Conservation (phyloP, 768 basidiomycete genomes). For the Lactarius pseudohatsudake region DNA sequence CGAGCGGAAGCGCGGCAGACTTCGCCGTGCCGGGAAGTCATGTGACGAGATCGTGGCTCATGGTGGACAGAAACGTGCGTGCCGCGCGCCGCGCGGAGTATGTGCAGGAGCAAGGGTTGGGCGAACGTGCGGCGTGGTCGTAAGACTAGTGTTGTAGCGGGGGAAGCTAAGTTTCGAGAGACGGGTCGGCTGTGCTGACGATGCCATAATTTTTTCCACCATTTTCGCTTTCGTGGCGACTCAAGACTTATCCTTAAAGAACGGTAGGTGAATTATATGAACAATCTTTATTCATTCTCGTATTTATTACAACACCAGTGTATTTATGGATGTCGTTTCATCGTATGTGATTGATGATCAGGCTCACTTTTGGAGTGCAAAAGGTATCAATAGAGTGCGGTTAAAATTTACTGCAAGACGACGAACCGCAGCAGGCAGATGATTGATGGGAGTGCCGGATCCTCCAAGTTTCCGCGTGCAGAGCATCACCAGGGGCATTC, state of each 20-base stretch:
- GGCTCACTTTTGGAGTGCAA: background rate
- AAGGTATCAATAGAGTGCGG: background rate
- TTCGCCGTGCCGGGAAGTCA: slow-evolving; percentile 5
- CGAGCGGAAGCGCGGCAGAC: slow-evolving; percentile 18
- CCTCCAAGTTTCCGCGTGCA: background rate
- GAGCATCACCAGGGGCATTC: background rate
- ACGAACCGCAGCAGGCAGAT: background rate
- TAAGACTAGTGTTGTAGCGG: slow-evolving; percentile 25
- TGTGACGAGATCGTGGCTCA: background rate
- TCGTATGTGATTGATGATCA: background rate
- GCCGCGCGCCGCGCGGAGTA: slow-evolving; percentile 11
- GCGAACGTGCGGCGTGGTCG: slow-evolving; percentile 20
- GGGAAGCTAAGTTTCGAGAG: slow-evolving; percentile 25
- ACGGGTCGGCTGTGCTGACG: slow-evolving; percentile 15
- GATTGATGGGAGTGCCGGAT: background rate
- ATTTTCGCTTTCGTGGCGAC: slow-evolving; percentile 26
- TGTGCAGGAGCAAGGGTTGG: slow-evolving; percentile 25
- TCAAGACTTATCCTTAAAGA: background rate
- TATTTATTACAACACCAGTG: background rate
- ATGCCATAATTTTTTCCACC: slow-evolving; percentile 28
- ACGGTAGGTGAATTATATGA: background rate
- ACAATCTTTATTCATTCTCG: background rate
- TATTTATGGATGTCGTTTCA: background rate
- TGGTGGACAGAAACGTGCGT: slow-evolving; percentile 27
- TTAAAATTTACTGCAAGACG: background rate